Percentiles rank a stretch among this genome's conserved stretches.
Evolutionary conservation across 169 alveolate genomes (phyloP).

Genomic region (Perkinsus marinus): DNA sequence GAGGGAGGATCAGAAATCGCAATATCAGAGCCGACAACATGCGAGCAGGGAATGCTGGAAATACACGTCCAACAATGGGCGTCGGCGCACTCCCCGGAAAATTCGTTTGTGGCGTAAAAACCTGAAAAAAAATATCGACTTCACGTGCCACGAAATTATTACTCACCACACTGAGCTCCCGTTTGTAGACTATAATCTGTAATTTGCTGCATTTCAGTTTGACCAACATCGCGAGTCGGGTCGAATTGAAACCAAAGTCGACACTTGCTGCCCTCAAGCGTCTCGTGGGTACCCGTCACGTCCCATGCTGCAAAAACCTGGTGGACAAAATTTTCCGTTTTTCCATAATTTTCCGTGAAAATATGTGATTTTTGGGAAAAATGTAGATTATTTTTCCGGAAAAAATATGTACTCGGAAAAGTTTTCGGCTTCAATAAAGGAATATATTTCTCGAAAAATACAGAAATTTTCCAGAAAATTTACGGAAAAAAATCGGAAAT

Average conservation of each 20-base stretch:
- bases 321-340: too few relatives aligned
- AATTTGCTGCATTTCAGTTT: neutral
- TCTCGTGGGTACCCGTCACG: neutral
- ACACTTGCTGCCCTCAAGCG: neutral
- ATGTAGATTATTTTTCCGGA: too few relatives aligned
- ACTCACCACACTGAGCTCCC: neutral
- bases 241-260: neutral
- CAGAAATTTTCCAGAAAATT: neutral
- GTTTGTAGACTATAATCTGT: neutral
- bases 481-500: too few relatives aligned
- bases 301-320: neutral
- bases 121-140: neutral
- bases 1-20: neutral
- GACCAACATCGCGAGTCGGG: neutral
- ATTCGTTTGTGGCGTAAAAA: neutral
- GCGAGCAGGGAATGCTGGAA: neutral
- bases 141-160: neutral
- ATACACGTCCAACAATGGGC: neutral
- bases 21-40: neutral
- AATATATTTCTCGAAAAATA: too few relatives aligned
- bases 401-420: too few relatives aligned
- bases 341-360: too few relatives aligned
- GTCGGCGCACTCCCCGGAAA: neutral
- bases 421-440: too few relatives aligned
- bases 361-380: too few relatives aligned